phyloP scores from a whole-genome alignment of 176 grass and related monocot species.

The Oryza glumipatula region DNA sequence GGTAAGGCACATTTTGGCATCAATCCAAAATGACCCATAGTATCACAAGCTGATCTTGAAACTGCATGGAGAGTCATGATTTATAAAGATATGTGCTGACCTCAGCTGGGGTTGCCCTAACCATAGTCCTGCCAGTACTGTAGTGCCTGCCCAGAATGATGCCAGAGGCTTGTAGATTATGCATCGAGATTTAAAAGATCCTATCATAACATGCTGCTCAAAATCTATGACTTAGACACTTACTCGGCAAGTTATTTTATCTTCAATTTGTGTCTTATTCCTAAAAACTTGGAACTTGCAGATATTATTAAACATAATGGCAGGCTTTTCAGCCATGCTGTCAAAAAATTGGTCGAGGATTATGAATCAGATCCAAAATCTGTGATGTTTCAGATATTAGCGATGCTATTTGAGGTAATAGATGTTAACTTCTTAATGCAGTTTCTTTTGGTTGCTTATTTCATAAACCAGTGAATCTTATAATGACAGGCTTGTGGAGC shows the following conservation, averaged over 20 bases:
- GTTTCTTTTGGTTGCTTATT: conserved; percentile 23
- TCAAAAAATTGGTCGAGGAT: conserved; percentile 82
- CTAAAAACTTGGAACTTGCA: conserved; percentile 46
- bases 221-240: background rate
- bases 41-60: background rate
- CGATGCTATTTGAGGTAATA: conserved; percentile 90
- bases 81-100: background rate
- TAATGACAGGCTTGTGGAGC: conserved; percentile 82
- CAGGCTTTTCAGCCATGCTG: conserved; percentile 74
- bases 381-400: conserved; percentile 80
- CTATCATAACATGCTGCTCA: background rate
- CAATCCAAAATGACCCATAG: background rate
- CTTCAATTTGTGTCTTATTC: background rate
- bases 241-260: background rate
- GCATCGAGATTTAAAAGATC: background rate
- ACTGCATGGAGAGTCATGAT: background rate
- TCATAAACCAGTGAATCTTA: conserved; percentile 33
- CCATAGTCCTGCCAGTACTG: background rate
- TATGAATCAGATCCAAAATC: conserved; percentile 73
- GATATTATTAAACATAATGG: conserved; percentile 88
- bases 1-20: too few species aligned
- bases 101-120: background rate
- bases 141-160: conserved; percentile 1
- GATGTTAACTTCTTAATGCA: conserved; percentile 1
- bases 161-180: background rate